These are phyloP conservation scores for Phytopythium sindhum DNA, from an alignment of 352 stramenopile species.

Conservation along the genomic window DNA sequence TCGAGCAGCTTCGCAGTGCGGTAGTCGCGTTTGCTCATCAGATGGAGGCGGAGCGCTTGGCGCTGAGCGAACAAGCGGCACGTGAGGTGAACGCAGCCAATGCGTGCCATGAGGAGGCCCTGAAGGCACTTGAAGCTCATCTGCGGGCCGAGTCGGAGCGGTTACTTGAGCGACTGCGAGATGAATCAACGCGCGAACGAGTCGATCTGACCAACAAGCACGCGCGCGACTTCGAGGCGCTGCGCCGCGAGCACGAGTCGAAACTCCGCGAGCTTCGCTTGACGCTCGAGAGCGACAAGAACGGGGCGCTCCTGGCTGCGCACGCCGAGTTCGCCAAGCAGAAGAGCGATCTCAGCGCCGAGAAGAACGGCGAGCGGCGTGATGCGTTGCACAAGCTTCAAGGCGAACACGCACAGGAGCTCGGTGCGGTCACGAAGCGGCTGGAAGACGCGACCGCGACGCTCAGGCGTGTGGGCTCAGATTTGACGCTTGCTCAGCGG, in stretches of 20 bases:
- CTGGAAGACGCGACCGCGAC: constrained; percentile 19
- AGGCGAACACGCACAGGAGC: constrained; percentile 21
- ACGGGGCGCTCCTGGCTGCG: constrained; percentile 28
- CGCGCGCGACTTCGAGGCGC: constrained; percentile 16
- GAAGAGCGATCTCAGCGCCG: constrained; percentile 17
- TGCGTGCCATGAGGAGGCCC: constrained; percentile 10
- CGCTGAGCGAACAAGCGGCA: background rate
- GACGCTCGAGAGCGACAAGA: constrained; percentile 17
- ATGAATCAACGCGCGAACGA: background rate
- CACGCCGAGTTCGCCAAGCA: constrained; percentile 32
- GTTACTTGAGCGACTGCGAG: constrained; percentile 3
- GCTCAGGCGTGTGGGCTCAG: constrained; percentile 26
- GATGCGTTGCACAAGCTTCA: constrained; percentile 26
- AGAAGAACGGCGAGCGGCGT: constrained; percentile 41
- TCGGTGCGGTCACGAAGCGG: constrained; percentile 18
- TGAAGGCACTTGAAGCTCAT: constrained; percentile 10
- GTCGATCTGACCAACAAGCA: constrained; percentile 10
- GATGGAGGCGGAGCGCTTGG: background rate
- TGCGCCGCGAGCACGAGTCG: constrained; percentile 17
- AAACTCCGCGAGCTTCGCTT: constrained; percentile 24
- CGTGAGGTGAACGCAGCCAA: constrained; percentile 2
- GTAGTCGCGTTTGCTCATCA: constrained; percentile 13
- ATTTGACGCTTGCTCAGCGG: constrained; percentile 23
- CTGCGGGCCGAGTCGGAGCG: constrained; percentile 8
- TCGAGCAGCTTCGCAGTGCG: constrained; percentile 28